A percentile compares a stretch with the other conserved stretches of the same genome.
These are phyloP conservation scores for Asterochloris erici DNA, from an alignment of 139 green algal genomes.

Conservation along the genomic window DNA sequence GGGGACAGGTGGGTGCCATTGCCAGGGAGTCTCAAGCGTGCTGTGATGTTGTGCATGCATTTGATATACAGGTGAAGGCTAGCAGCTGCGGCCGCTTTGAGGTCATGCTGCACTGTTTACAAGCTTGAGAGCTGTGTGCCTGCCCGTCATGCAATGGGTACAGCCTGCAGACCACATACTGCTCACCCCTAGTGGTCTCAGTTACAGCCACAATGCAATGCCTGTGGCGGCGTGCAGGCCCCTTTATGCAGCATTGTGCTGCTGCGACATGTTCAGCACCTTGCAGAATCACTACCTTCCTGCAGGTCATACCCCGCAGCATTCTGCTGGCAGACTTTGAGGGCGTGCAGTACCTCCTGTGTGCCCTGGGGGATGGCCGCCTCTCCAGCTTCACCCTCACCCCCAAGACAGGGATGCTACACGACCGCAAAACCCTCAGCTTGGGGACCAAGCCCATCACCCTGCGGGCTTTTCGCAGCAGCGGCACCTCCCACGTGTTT, in stretches of 20 bases:
- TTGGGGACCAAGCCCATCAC: slow-evolving; percentile 92
- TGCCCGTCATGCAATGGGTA: too few species aligned
- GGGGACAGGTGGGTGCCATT: slow-evolving; percentile 11
- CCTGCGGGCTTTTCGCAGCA: slow-evolving; percentile 65
- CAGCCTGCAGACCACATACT: too few species aligned
- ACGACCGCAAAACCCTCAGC: slow-evolving; percentile 75
- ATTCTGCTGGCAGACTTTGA: slow-evolving; percentile 85
- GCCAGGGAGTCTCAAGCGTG: too few species aligned
- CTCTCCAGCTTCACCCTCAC: slow-evolving; percentile 57
- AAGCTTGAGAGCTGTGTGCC: too few species aligned
- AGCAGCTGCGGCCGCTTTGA: too few species aligned
- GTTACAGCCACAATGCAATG: not conserved
- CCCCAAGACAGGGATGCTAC: slow-evolving; percentile 37
- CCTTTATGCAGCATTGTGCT: not conserved
- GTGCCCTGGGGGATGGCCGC: slow-evolving; percentile 76
- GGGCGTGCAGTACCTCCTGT: slow-evolving; percentile 72
- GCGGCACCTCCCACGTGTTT: slow-evolving; percentile 77
- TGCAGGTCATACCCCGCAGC: slow-evolving; percentile 70
- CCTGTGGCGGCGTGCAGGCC: not conserved
- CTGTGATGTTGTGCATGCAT: too few species aligned
- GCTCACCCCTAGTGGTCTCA: too few species aligned
- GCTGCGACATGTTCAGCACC: not conserved
- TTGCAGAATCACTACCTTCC: not conserved
- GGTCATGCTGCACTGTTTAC: too few species aligned
- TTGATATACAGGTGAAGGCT: too few species aligned